Evolutionary conservation across 441 rosid species (phyloP), one percentile per base, ranked within the genome.

Genomic region (Metrosideros polymorpha): DNA sequence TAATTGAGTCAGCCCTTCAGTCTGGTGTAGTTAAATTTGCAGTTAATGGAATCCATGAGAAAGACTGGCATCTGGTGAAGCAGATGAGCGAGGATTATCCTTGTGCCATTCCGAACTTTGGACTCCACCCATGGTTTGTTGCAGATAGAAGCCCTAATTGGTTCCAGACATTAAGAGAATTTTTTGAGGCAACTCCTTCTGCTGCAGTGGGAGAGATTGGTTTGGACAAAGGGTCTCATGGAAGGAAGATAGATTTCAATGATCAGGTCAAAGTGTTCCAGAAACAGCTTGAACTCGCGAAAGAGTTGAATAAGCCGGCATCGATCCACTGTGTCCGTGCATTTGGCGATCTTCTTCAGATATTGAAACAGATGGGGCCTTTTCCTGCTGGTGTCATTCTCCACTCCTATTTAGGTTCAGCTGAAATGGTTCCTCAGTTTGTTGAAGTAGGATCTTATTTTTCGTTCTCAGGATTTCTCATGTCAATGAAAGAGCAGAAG

Each of bases 131-230:
- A 14, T 94, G 97, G 98, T 95, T 85, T 90, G 88, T 94, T 85
- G 84, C 89, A 43, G 95, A 94, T 86, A 92, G 99, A 90, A 93
- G 92, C 91, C 94, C 96, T 53, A 90, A 88, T 19, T 95, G 98
- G 98, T 92, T 96, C 87, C 86, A 85, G 86, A 88, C 92, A 29
- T 93, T 95, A 55, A 95, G 94, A 92, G 92, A 91, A 29, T 89
- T 90, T 53, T 91, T 96, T 89, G 91, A 92, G 84, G 86, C 90
- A 86, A 94, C 93, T 85, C 99, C 98, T 84, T 63, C 92, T 87
- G 95, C 99, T 88, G 98, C 98, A 45, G 90, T 96, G 89, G 99
- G 99, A 90, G 98, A 95, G 97, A 93, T 95, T 92, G 98, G 99
- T 86, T 89, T 96, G 82, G 99, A 96, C 90, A 94, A 92, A 91